A percentile compares a stretch with the other conserved stretches of the same genome.
These are phyloP conservation scores for Fomitiporia mediterranea DNA, from an alignment of 1,284 basidiomycete species.

Conservation along the genomic window DNA sequence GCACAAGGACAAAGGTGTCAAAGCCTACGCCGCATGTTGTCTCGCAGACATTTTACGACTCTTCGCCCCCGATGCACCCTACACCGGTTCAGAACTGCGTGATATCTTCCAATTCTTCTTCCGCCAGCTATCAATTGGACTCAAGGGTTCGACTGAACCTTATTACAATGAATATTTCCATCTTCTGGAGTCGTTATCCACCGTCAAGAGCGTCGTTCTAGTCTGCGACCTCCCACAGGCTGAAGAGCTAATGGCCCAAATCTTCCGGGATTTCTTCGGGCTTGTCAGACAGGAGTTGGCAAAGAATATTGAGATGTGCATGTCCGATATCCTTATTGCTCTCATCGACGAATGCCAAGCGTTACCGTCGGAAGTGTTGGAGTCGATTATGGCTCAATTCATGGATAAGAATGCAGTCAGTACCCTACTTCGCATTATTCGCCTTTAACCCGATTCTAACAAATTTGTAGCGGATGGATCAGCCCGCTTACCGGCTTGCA, in stretches of 20 bases:
- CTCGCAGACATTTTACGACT: slow-evolving; percentile 90
- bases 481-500: slow-evolving; percentile 81
- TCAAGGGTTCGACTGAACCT: slow-evolving; percentile 64
- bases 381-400: slow-evolving; percentile 83
- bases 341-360: slow-evolving; percentile 83
- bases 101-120: slow-evolving; percentile 97
- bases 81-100: slow-evolving; percentile 80
- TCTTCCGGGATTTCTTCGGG: slow-evolving; percentile 81
- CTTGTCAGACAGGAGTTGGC: slow-evolving; percentile 79
- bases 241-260: slow-evolving; percentile 80
- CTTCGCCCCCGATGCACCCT: slow-evolving; percentile 97
- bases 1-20: slow-evolving; percentile 93
- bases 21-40: slow-evolving; percentile 91
- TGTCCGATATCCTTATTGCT: slow-evolving; percentile 86
- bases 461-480: slow-evolving; percentile 54
- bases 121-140: slow-evolving; percentile 70
- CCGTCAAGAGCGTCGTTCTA: slow-evolving; percentile 91
- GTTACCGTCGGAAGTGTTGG: slow-evolving; percentile 75
- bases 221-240: slow-evolving; percentile 86
- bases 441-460: slow-evolving; percentile 14
- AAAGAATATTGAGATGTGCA: slow-evolving; percentile 85
- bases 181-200: slow-evolving; percentile 86
- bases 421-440: background rate
- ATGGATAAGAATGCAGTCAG: slow-evolving; percentile 50
- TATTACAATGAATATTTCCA: slow-evolving; percentile 92